Evolutionary conservation across 1,284 basidiomycete species (phyloP).

Genomic region (Puccinia hordei): DNA sequence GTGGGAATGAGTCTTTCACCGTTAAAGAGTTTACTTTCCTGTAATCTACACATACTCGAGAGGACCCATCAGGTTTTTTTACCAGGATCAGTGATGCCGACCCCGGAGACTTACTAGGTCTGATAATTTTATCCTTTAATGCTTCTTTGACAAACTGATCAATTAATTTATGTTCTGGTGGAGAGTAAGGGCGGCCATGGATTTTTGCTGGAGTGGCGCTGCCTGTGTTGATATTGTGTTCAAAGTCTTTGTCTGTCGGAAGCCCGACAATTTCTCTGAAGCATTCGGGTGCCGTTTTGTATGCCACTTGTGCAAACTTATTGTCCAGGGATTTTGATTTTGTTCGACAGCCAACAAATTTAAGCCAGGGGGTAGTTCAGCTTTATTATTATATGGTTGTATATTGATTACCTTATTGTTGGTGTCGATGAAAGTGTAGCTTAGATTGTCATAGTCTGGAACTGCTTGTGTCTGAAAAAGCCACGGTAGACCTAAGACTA

Average conservation of each 20-base stretch:
- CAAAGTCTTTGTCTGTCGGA: background rate
- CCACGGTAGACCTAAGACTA: slow-evolving; percentile 13
- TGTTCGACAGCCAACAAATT: too few relatives aligned
- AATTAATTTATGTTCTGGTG: background rate
- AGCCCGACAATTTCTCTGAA: background rate
- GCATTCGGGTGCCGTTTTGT: background rate
- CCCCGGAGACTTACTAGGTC: background rate
- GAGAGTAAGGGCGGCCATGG: background rate
- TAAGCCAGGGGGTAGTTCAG: too few relatives aligned
- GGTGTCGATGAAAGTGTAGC: background rate
- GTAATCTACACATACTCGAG: slow-evolving; percentile 13
- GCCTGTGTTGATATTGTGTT: background rate
- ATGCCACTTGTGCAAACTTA: background rate
- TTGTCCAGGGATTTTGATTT: background rate
- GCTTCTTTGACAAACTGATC: background rate
- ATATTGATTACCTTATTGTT: background rate
- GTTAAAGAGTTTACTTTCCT: background rate
- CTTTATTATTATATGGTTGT: background rate
- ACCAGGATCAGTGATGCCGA: background rate
- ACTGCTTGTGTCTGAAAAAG: background rate
- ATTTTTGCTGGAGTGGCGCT: background rate
- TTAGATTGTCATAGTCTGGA: background rate
- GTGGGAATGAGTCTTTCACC: background rate
- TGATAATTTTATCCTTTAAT: slow-evolving; percentile 3
- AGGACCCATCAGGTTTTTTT: background rate